Evolutionary conservation across 805 yeast genomes (phyloP), one percentile per base, ranked within the genome.

Genomic region (Saccharomycopsis javanensis): DNA sequence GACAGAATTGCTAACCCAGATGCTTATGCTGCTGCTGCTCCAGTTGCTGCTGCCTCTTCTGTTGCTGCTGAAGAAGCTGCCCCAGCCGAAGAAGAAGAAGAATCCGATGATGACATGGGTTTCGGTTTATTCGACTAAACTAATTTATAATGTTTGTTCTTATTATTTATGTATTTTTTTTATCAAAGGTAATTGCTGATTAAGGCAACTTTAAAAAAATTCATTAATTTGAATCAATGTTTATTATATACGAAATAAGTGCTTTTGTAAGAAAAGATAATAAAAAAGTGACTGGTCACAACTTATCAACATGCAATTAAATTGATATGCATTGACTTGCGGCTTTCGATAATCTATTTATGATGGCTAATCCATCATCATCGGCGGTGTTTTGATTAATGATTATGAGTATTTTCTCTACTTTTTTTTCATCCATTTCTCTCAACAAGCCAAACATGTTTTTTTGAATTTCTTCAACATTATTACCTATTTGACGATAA

Each of bases 1-100:
- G 99, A 94, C 87, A 88, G 98, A 82, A 82, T 94, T 72, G 98
- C 96, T 77, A 92, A 94, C 95, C 99, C 99, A 77, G 98, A 94
- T 66, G 96, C 96, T 77, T 94, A 92, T 80, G 99, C 98, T 74
- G 86, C 98, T 72, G 95, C 97, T 79, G 97, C 97, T 71, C 96
- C 97, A 71, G 86, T 86, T 73, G 88, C 95, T 69, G 82, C 88
- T 69, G 68, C 79, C 62, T 69, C 80, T 63, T 70, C 77, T 64
- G 78, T 75, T 57, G 81, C 81, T 61, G 84, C 80, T 63, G 86
- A 80, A 62, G 86, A 78, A 61, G 88, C 79, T 64, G 90, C 79
- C 60, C 88, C 83, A 64, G 87, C 80, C 55, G 91, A 77, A 60
- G 96, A 77, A 69, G 88, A 77, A 66, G 90, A 79, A 67, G 94